These are phyloP conservation scores for Zygoascus hellenicus DNA, from an alignment of 1,139 yeast species.

Conservation along the genomic window DNA sequence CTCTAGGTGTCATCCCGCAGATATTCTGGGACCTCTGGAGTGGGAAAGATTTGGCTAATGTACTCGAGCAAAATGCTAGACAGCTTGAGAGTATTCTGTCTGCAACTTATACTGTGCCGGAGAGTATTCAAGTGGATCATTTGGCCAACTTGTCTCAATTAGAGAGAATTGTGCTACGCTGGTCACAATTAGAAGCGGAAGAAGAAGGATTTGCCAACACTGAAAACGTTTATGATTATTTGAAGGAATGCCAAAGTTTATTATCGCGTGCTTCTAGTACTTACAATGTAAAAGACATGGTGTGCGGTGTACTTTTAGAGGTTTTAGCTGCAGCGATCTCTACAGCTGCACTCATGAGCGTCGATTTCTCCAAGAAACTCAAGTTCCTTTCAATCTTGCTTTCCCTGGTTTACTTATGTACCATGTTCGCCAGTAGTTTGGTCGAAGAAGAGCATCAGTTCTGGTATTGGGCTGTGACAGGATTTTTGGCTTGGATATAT, in stretches of 20 bases:
- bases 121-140: background rate
- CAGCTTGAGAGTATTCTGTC: conserved; percentile 42
- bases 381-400: conserved; percentile 32
- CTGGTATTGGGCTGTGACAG: conserved; percentile 79
- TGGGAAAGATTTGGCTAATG: conserved; percentile 35
- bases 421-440: conserved; percentile 82
- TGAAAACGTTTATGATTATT: conserved; percentile 35
- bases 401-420: conserved; percentile 45
- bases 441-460: conserved; percentile 94
- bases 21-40: conserved; percentile 53
- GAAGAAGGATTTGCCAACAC: conserved; percentile 9
- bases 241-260: conserved; percentile 47
- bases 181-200: conserved; percentile 3
- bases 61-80: conserved; percentile 53
- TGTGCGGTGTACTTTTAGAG: conserved; percentile 42
- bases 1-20: conserved; percentile 64
- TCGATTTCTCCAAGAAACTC: conserved; percentile 13
- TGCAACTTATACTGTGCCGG: conserved; percentile 18
- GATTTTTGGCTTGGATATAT: conserved; percentile 31
- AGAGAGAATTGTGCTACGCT: conserved; percentile 8
- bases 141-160: conserved; percentile 1
- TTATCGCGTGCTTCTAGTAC: conserved; percentile 68
- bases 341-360: conserved; percentile 11
- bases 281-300: conserved; percentile 53
- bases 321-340: conserved; percentile 24